Evolutionary conservation across 2,329 filamentous ascomycete genomes (phyloP).

Genomic region (Ophiocordyceps unilateralis): DNA sequence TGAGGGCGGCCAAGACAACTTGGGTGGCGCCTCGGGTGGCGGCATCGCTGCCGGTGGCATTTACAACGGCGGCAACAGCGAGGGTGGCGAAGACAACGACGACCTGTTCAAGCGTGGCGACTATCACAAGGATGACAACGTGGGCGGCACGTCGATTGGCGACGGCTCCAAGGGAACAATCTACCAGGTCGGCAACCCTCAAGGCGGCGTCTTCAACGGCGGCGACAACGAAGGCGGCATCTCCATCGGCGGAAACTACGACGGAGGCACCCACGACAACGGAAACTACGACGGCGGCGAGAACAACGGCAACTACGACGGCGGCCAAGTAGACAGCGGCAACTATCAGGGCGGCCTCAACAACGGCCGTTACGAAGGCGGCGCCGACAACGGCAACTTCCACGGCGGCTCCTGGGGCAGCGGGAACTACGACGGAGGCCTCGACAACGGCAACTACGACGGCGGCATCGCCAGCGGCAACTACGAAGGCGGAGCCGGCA

Average conservation of each 20-base stretch:
- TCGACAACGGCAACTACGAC: too few species aligned
- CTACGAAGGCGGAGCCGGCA: too few species aligned
- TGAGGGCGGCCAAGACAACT: not conserved
- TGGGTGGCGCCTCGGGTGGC: too few species aligned
- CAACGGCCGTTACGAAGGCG: not conserved
- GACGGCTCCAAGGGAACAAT: too few species aligned
- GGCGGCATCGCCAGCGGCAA: too few species aligned
- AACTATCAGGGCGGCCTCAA: not conserved
- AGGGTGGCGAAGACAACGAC: not conserved
- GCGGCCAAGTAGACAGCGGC: too few species aligned
- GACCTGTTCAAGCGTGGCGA: not conserved
- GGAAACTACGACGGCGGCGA: not conserved
- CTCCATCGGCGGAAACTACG: not conserved
- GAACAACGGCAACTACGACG: not conserved
- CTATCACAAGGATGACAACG: too few species aligned
- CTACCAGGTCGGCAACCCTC: not conserved
- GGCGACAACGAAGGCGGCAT: not conserved
- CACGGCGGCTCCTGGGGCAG: too few species aligned
- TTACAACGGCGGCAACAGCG: not conserved
- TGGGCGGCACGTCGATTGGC: too few species aligned
- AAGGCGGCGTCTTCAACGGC: not conserved
- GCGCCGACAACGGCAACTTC: not conserved
- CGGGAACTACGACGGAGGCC: too few species aligned
- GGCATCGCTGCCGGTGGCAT: too few species aligned
- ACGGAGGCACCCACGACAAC: too few species aligned